phyloP scores from a whole-genome alignment of 2,329 filamentous ascomycete species.

The Cytospora paraplurivora region DNA sequence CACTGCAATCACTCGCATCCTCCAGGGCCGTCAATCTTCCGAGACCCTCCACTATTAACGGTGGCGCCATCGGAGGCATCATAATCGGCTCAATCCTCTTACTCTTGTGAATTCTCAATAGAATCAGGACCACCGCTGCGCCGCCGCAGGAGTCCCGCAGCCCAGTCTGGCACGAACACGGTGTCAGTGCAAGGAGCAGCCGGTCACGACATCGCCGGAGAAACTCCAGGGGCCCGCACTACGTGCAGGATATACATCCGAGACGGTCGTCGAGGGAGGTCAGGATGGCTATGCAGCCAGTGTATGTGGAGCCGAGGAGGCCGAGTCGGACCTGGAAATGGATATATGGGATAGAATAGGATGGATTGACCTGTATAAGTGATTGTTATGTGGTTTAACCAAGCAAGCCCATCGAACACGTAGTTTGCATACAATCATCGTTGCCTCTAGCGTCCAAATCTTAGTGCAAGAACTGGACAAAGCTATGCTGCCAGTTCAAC shows the following conservation, averaged over 20 bases:
- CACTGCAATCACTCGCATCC: neutral
- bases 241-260: slow-evolving; percentile 5
- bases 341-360: too few relatives aligned
- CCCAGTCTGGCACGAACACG: slow-evolving; percentile 38
- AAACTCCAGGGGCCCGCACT: neutral
- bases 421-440: too few relatives aligned
- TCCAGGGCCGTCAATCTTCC: slow-evolving; percentile 31
- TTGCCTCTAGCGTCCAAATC: slow-evolving; percentile 1
- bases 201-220: slow-evolving; percentile 7
- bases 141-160: slow-evolving; percentile 35
- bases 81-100: slow-evolving; percentile 52
- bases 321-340: slow-evolving; percentile 7
- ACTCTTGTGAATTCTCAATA: slow-evolving; percentile 50
- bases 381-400: too few relatives aligned
- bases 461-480: slow-evolving; percentile 13
- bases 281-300: slow-evolving; percentile 4
- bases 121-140: slow-evolving; percentile 46
- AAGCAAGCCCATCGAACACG: too few relatives aligned
- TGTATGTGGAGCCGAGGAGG: slow-evolving; percentile 12
- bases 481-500: slow-evolving; percentile 18
- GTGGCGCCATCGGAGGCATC: slow-evolving; percentile 55
- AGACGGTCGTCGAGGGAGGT: slow-evolving; percentile 6
- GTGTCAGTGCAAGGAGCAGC: slow-evolving; percentile 28
- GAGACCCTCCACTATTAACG: slow-evolving; percentile 43
- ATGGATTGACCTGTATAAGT: too few relatives aligned